A percentile compares a stretch with the other conserved stretches of the same genome.
Conservation (phyloP, 345 rosid species). For the Gossypium anomalum region DNA sequence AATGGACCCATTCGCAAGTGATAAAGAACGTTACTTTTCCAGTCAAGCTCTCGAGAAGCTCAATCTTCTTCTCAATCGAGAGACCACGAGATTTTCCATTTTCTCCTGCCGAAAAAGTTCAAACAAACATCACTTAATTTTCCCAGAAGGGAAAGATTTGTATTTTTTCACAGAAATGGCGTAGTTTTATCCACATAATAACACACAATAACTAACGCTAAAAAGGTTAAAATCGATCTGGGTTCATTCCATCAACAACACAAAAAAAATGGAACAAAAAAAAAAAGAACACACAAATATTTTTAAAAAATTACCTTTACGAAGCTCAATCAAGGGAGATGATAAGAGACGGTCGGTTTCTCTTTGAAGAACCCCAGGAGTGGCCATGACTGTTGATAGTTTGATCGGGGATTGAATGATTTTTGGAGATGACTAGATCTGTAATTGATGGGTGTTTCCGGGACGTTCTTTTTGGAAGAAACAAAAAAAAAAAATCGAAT, state of each 20-base stretch:
- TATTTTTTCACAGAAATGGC: not conserved
- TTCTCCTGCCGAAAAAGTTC: constrained; percentile 42
- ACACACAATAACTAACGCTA: not conserved
- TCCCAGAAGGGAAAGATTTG: not conserved
- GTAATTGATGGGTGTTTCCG: not conserved
- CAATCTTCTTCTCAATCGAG: constrained; percentile 88
- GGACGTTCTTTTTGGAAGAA: not conserved
- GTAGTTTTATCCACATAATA: not conserved
- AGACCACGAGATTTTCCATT: constrained; percentile 47
- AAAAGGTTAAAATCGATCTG: not conserved
- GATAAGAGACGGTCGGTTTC: constrained; percentile 42
- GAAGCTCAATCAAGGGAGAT: constrained; percentile 41
- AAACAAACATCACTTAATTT: not conserved
- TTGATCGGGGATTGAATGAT: not conserved
- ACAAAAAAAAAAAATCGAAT: not conserved
- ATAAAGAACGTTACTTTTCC: constrained; percentile 52
- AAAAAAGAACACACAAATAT: not conserved
- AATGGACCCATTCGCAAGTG: not conserved
- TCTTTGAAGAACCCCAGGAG: constrained; percentile 53
- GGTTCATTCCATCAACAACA: not conserved
- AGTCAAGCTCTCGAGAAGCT: constrained; percentile 75
- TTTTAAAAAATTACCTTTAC: constrained; percentile 30
- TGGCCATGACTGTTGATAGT: constrained; percentile 54
- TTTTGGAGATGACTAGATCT: not conserved
- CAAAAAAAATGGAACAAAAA: not conserved